phyloP scores from a whole-genome alignment of 495 filamentous ascomycete genomes.

The Melanomma pulvis-pyrius region DNA sequence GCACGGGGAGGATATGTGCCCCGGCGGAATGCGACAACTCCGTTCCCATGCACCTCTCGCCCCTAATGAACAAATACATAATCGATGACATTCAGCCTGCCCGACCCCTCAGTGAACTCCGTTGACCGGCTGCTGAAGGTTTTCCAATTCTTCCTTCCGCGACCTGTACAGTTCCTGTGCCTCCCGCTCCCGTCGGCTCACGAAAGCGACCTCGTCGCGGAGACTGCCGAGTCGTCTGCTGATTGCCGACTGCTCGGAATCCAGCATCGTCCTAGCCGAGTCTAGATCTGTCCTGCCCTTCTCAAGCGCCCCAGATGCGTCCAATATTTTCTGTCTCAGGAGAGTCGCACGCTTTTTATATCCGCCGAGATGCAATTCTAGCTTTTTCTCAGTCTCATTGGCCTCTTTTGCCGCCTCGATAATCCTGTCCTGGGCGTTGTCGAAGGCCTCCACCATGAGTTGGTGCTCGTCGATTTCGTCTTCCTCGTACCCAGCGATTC shows the following conservation, averaged over 20 bases:
- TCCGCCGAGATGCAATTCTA: constrained; percentile 82
- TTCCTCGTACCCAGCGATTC: constrained; percentile 75
- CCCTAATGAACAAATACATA: not conserved
- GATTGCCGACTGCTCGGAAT: constrained; percentile 77
- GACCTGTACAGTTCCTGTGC: constrained; percentile 82
- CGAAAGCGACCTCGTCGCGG: constrained; percentile 78
- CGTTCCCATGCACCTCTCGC: not conserved
- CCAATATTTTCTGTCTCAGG: constrained; percentile 76
- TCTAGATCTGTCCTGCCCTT: constrained; percentile 72
- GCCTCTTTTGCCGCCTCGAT: constrained; percentile 72
- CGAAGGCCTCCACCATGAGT: constrained; percentile 64
- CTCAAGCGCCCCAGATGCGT: constrained; percentile 75
- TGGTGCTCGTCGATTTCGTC: constrained; percentile 66
- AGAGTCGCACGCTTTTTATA: constrained; percentile 85
- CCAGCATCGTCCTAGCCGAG: constrained; percentile 73
- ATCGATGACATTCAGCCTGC: not conserved
- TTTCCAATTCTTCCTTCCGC: constrained; percentile 76
- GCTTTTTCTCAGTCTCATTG: constrained; percentile 90
- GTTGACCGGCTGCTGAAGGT: constrained; percentile 48
- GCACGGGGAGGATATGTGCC: not conserved
- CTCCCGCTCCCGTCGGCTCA: constrained; percentile 82
- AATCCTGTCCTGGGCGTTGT: constrained; percentile 70
- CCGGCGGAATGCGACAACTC: not conserved
- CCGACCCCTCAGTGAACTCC: constrained; percentile 33
- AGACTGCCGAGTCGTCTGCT: constrained; percentile 71